Base-by-base conservation (phyloP, 2,329 filamentous ascomycete genomes). In the Phoma sp. region DNA sequence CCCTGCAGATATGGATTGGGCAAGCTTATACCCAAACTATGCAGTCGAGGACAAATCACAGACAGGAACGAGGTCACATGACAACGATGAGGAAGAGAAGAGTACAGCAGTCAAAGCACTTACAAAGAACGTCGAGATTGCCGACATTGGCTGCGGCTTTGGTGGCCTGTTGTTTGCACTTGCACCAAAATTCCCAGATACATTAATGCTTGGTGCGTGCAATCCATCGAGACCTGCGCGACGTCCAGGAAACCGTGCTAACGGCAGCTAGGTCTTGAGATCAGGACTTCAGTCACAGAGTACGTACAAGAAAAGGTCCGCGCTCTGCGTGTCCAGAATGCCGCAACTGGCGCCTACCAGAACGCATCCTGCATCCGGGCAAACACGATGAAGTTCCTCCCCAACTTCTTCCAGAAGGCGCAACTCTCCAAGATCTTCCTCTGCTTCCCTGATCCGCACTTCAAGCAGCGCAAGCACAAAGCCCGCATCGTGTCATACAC, bases 321-420 rank as follows among this genome's bases (percentile, higher is more conserved):
- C 62, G 93, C 93, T 4, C 82, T 98, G 15, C 87, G 95, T 4
- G 78, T 81, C 11, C 87, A 93, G 68, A 83, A 85, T 60, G 69
- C 78, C 5, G 78, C 79, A 5, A 71, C 73, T 23, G 56, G 74
- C 15, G 75, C 79, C 39, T 98, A 92, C 74, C 89, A 96, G 71
- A 99, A 99, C 74, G 88, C 93, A 47, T 87, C 90, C 28, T 96
- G 92, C 71, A 81, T 99, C 40, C 88, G 95, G 58, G 91, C 91
- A 62, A 99, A 99, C 79, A 91, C 92, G 5, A 99, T 99, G 95
- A 99, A 99, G 75, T 99, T 98, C 76, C 81, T 99, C n/a, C 93
- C 96, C 58, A 98, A 99, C 73, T 96, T 97, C 81, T 98, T 99
- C 81, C 80, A 78, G 48, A 90, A 88, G 68, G 81, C 78, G 12